A percentile compares a stretch with the other conserved stretches of the same genome.
Conservation (phyloP, 805 yeast genomes). For the Metschnikowia gelsemii region DNA sequence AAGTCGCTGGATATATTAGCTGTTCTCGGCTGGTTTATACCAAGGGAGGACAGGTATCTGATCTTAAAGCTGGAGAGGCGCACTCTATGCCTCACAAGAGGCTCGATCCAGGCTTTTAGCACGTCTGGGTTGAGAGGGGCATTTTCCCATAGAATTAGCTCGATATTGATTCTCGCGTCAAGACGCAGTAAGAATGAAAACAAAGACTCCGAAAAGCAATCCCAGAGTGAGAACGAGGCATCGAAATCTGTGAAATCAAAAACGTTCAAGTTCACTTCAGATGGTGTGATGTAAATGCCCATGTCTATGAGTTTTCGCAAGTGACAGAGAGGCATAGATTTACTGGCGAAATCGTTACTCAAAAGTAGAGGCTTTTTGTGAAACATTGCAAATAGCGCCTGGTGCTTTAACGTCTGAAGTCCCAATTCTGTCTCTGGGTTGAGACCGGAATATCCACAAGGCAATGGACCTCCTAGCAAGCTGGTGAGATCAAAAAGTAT, state of each 20-base stretch:
- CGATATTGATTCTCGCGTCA: constrained; percentile 19
- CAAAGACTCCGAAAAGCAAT: constrained; percentile 10
- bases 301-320: constrained; percentile 21
- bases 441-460: not conserved
- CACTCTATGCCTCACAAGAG: constrained; percentile 15
- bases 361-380: constrained; percentile 12
- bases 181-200: constrained; percentile 14
- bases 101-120: constrained; percentile 15
- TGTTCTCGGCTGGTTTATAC: not conserved
- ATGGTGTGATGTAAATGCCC: constrained; percentile 23
- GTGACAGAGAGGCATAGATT: constrained; percentile 13
- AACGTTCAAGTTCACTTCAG: constrained; percentile 18
- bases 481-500: constrained; percentile 16
- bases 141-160: constrained; percentile 17
- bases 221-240: constrained; percentile 9
- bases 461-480: constrained; percentile 1
- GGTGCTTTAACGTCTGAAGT: constrained; percentile 15
- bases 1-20: constrained; percentile 1
- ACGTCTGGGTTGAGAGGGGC: constrained; percentile 9
- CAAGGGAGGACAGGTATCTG: constrained; percentile 15
- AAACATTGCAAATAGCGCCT: constrained; percentile 17
- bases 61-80: constrained; percentile 18
- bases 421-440: not conserved
- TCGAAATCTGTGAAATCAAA: constrained; percentile 15
- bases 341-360: constrained; percentile 14